Evolutionary conservation across 306 rosid species (phyloP).

Genomic region (Prunus kanzakura): DNA sequence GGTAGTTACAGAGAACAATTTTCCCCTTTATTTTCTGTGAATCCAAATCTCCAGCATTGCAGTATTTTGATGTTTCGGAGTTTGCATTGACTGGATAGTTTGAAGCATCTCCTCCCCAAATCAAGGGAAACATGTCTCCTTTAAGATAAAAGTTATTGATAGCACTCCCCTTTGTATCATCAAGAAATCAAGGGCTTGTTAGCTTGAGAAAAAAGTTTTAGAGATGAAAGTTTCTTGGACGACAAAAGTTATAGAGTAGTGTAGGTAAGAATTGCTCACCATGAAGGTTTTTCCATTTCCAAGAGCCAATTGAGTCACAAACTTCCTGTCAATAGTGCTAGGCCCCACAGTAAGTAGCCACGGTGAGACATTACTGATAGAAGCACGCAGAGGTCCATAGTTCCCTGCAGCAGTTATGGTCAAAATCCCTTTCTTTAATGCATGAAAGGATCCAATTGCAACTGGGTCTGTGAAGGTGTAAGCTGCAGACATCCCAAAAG

Average conservation of each 20-base stretch:
- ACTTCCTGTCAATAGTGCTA: slow-evolving; percentile 19
- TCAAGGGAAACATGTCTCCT: slow-evolving; percentile 12
- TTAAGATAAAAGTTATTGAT: slow-evolving; percentile 16
- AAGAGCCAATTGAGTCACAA: slow-evolving; percentile 9
- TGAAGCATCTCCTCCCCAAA: slow-evolving; percentile 35
- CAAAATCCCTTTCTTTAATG: slow-evolving; percentile 26
- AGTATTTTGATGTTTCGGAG: background rate
- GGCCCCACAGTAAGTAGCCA: slow-evolving; percentile 29
- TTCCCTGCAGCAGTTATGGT: slow-evolving; percentile 30
- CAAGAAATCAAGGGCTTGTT: background rate
- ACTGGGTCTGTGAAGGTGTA: background rate
- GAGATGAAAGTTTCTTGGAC: background rate
- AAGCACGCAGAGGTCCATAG: background rate
- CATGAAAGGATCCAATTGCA: slow-evolving; percentile 30
- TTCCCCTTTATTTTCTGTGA: slow-evolving; percentile 14
- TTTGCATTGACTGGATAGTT: slow-evolving; percentile 10
- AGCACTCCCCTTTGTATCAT: background rate
- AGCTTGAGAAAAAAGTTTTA: background rate
- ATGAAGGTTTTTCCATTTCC: slow-evolving; percentile 10
- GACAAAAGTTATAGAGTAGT: too few species aligned
- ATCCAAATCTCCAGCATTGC: slow-evolving; percentile 4
- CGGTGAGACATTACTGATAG: background rate
- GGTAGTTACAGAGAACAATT: slow-evolving; percentile 19
- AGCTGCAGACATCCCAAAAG: background rate
- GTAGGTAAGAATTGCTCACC: slow-evolving; percentile 7